Conservation (phyloP, 371 early-diverging fungal species). For the Globomyces sp. region DNA sequence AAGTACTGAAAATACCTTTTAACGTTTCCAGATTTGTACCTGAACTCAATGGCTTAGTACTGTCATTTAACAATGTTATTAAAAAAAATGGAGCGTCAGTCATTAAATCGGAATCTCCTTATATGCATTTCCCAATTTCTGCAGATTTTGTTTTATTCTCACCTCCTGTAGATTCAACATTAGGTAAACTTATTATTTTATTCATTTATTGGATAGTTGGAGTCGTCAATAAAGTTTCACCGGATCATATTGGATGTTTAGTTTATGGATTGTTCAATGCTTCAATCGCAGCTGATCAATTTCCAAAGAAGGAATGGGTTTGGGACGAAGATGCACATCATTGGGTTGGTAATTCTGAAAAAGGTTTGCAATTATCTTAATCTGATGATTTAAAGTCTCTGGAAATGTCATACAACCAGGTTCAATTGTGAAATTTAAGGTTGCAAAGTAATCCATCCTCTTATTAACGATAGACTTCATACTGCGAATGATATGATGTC, state of each 20-base stretch:
- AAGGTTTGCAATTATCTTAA: too few relatives aligned
- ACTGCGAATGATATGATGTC: constrained; percentile 7
- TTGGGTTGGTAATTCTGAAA: neutral
- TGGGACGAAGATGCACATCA: constrained; percentile 61
- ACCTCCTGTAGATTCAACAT: constrained; percentile 56
- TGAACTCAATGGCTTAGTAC: constrained; percentile 83
- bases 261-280: constrained; percentile 93
- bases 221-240: constrained; percentile 86
- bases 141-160: constrained; percentile 78
- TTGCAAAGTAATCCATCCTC: neutral
- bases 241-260: constrained; percentile 92
- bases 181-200: too few relatives aligned
- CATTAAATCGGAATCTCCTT: constrained; percentile 85
- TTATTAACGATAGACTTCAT: neutral
- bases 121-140: constrained; percentile 70
- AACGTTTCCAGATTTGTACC: constrained; percentile 65
- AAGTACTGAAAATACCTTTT: constrained; percentile 7
- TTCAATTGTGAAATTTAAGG: constrained; percentile 8
- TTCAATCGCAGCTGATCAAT: constrained; percentile 80
- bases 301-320: constrained; percentile 58
- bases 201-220: constrained; percentile 59
- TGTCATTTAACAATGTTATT: constrained; percentile 73
- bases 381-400: too few relatives aligned
- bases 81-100: constrained; percentile 57
- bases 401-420: constrained; percentile 5